Base-by-base conservation (phyloP, 176 grass and related monocot genomes). In the Pontederia paniculata region DNA sequence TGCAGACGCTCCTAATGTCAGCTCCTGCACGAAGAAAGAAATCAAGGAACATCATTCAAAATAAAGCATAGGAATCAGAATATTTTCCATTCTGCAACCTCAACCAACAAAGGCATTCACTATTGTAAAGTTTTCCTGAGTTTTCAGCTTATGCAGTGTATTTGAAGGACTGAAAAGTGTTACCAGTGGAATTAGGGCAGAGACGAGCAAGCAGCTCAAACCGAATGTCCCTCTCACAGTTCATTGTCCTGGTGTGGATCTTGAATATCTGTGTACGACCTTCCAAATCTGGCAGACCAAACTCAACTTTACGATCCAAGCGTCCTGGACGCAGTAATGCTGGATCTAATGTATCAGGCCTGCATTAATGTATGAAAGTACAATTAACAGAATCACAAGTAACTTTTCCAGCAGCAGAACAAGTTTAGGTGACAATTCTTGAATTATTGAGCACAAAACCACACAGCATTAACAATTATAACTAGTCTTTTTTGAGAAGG, bases 221-320 rank as follows among this genome's bases (percentile, higher is more conserved):
- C 8, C 81, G 80, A 14, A 95, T 80, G 42, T 95, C 89, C 19
- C 89, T 70, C 60, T 95, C 89, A 0, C 89, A 95, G 6, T 95
- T 95, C 89, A 95, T 95, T 0, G 89, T 89, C 12, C 85, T 77
- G 9, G 89, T 95, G 52, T 95, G 89, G 12, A 95, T 95, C 63
- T 95, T 95, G 62, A 95, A 95, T 57, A 95, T 95, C 57, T 89
- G 84, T 17, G 89, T 95, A 1, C 89, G 75, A 1, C 89, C 85
- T 21, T 95, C 89, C 44, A 5, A 0, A 17, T 68, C 70, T 3
- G 80, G 64, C 20, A 59, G 51, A n/a, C 63, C 48, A 61, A 83
- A 83, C 70, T 83, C 74, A 0, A 83, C 53, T 50, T 54, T 60
- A 13, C 69, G 46, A 14, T 76, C 78, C 8, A 81, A 17, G 9